These are phyloP conservation scores for Naganishia randhawae DNA, from an alignment of 768 basidiomycete genomes.

Conservation along the genomic window DNA sequence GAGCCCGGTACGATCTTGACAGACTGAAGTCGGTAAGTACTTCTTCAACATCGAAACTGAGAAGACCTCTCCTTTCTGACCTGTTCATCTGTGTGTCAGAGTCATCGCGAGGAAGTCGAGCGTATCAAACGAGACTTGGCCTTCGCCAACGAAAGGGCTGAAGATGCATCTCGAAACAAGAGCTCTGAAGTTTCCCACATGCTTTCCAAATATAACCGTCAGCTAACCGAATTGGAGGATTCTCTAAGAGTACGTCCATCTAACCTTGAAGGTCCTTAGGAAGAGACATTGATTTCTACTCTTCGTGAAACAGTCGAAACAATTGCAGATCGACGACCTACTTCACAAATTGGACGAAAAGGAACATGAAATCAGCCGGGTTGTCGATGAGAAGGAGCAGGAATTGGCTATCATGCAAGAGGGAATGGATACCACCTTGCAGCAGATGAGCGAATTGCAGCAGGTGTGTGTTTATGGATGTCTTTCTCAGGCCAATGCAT, in stretches of 20 bases:
- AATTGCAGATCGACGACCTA: constrained; percentile 92
- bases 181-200: constrained; percentile 85
- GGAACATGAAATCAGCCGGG: constrained; percentile 68
- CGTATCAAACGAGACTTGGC: constrained; percentile 83
- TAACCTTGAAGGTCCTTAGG: neutral
- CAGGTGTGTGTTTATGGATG: constrained; percentile 57
- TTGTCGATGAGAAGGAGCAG: constrained; percentile 93
- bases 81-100: constrained; percentile 48
- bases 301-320: constrained; percentile 70
- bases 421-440: constrained; percentile 86
- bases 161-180: constrained; percentile 85
- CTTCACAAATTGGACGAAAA: constrained; percentile 73
- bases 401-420: constrained; percentile 94
- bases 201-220: constrained; percentile 89
- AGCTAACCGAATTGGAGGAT: constrained; percentile 92
- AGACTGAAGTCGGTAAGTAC: constrained; percentile 68
- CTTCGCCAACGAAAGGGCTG: constrained; percentile 97
- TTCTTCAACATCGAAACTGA: neutral
- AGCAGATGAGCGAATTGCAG: constrained; percentile 78
- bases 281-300: neutral
- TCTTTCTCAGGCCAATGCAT: neutral
- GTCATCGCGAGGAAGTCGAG: constrained; percentile 92
- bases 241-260: constrained; percentile 68
- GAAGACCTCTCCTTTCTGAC: neutral
- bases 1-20: constrained; percentile 92